Base-by-base conservation (phyloP, 768 basidiomycete genomes). In the Mycena galericulata region DNA sequence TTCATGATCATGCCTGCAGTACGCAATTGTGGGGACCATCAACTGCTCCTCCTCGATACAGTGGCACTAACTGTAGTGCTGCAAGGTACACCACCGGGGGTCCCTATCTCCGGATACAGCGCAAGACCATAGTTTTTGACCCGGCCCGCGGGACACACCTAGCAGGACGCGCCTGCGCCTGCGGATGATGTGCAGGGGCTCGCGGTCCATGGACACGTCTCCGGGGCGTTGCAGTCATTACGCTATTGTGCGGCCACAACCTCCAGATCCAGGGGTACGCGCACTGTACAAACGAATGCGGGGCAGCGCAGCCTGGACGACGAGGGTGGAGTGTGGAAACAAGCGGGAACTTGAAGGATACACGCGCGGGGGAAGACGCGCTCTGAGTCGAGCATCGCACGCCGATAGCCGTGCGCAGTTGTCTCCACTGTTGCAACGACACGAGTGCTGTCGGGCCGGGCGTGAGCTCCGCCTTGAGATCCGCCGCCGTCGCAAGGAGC, bases 191-290 rank as follows among this genome's bases (percentile, higher is more conserved):
- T 46, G 57, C 68, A 69, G 62, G 62, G 51, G 51, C 46, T 54
- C 56, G 30, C 67, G 32, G 67, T 68, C 67, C 67, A 68, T 62
- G 67, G 67, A 63, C 61, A 68, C 61, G 55, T 62, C 12, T 68
- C 67, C 62, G 67, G 57, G 67, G 62, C 30, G 22, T 46, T 62
- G 43, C 54, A 32, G 10, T 36, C 53, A 62, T 69, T 64, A 69
- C 68, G 57, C 57, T 69, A 69, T 69, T 58, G 62, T 64, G 62
- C 55, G 20, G 62, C 62, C n/a, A n/a, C n/a, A n/a, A n/a, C n/a
- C n/a, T n/a, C n/a, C n/a, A n/a, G n/a, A n/a, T n/a, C n/a, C n/a
- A n/a, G n/a, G n/a, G n/a, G n/a, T n/a, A n/a, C n/a, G n/a, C n/a
- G n/a, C n/a, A n/a, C n/a, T n/a, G n/a, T n/a, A n/a, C n/a, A n/a